These are phyloP conservation scores for Lepidium africanum DNA, from an alignment of 345 rosid species.

Conservation along the genomic window DNA sequence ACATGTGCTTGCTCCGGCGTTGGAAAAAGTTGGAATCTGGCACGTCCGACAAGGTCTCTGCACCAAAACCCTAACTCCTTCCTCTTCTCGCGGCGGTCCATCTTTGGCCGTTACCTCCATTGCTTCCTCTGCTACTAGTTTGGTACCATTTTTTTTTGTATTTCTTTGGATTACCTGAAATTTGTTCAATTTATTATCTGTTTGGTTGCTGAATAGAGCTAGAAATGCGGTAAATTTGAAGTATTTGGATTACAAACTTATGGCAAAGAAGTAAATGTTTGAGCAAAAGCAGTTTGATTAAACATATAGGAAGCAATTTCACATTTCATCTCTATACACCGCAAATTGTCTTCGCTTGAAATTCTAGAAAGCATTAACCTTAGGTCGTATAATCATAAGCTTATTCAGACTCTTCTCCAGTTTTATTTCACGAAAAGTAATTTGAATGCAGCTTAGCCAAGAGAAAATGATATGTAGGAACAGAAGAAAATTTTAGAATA, in stretches of 20 bases:
- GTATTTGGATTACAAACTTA: neutral
- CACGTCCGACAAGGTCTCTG: slow-evolving; percentile 88
- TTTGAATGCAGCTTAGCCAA: neutral
- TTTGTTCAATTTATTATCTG: neutral
- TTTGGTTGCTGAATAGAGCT: neutral
- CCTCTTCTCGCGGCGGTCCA: slow-evolving; percentile 47
- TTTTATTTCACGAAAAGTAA: neutral
- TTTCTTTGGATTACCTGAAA: neutral
- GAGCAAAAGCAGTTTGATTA: neutral
- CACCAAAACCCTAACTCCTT: slow-evolving; percentile 52
- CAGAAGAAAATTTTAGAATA: neutral
- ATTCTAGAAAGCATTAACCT: neutral
- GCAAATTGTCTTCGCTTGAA: neutral
- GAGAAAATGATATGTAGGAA: neutral
- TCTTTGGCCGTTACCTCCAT: slow-evolving; percentile 52
- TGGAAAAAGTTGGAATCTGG: slow-evolving; percentile 85
- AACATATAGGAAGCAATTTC: neutral
- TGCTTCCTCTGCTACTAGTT: slow-evolving; percentile 45
- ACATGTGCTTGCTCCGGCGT: slow-evolving; percentile 70
- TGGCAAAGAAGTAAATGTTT: neutral
- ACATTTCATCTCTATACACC: neutral
- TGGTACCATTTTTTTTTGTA: slow-evolving; percentile 34
- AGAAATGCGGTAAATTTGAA: neutral
- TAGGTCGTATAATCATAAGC: neutral
- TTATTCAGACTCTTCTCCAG: neutral